Percentiles rank a stretch among this genome's conserved stretches.
Conservation (phyloP, 441 rosid genomes). For the Erysimum pusillum region DNA sequence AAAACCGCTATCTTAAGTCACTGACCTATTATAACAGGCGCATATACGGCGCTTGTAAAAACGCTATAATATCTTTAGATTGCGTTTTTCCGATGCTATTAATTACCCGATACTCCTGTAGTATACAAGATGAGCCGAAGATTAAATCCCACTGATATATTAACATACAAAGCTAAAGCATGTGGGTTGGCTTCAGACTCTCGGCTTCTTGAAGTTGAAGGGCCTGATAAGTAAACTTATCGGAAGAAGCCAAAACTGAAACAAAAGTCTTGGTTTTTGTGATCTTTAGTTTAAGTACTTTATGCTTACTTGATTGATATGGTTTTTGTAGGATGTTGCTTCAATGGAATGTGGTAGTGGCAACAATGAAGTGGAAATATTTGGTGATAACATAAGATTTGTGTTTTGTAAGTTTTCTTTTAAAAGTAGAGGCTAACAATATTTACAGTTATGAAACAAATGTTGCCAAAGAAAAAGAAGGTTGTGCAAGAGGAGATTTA, state of each 20-base stretch:
- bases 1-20: no score
- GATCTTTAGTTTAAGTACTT: not conserved
- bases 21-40: no score
- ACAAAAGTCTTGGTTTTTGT: not conserved
- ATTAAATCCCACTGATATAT: conserved; percentile 81
- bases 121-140: no score
- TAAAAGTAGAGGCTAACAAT: not conserved
- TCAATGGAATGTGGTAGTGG: conserved; percentile 11
- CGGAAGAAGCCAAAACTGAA: conserved; percentile 42
- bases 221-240: conserved; percentile 53
- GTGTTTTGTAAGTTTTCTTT: not conserved
- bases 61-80: no score
- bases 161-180: conserved; percentile 68
- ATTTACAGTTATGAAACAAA: conserved; percentile 14
- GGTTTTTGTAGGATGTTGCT: conserved; percentile 36
- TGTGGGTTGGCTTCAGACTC: conserved; percentile 79
- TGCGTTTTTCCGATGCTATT: no score
- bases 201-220: conserved; percentile 64
- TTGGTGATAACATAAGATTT: not conserved
- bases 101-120: no score
- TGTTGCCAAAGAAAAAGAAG: conserved; percentile 33
- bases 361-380: not conserved
- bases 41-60: no score
- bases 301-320: conserved; percentile 2
- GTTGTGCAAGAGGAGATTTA: conserved; percentile 45